Base-by-base conservation (phyloP, 2,329 filamentous ascomycete genomes). In the Talaromyces sp. region DNA sequence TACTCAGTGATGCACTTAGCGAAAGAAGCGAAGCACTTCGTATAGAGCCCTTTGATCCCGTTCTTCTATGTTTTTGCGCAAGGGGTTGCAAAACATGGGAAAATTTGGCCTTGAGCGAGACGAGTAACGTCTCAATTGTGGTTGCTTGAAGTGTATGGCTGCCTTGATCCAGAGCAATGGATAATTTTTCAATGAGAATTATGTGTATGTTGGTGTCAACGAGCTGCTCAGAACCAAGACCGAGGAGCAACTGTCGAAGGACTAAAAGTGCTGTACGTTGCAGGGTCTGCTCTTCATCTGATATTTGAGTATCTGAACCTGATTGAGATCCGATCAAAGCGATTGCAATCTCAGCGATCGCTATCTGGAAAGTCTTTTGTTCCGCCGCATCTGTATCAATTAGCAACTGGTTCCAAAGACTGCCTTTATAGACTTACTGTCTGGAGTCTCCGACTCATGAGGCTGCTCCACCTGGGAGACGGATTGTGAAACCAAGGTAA, bases 101-200 rank as follows among this genome's bases (percentile, higher is more conserved):
- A 67, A 75, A 75, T 58, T 76, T 77, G 46, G 95, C 82, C 70
- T 87, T 91, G 9, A 97, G 81, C 3, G 89, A 83, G 54, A 87
- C 86, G 69, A 90, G 86, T 2, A 93, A 84, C n/a, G 91, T 87
- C 69, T 93, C 90, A 25, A 97, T 83, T 9, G 96, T 77, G 0
- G 92, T 82, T 14, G 89, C 87, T 70, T 96, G 92, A 1, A 93
- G 83, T 59, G 87, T 87, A 33, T 87, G 83, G 67, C 91, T 90
- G 1, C 84, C 77, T 5, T 83, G 81, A 40, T 81, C 75, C 21
- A 92, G 79, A 16, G 87, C 84, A 69, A 83, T 82, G 31, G 81
- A 79, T 5, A 96, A 81, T 66, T 86, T 84, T 35, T 88, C 85
- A 64, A 95, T 88, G 31, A 96, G 80, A 39, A 85, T 75, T 21